Percentiles rank a stretch among this genome's conserved stretches.
phyloP scores from a whole-genome alignment of 805 yeast genomes.

The Ogataea philodendri region DNA sequence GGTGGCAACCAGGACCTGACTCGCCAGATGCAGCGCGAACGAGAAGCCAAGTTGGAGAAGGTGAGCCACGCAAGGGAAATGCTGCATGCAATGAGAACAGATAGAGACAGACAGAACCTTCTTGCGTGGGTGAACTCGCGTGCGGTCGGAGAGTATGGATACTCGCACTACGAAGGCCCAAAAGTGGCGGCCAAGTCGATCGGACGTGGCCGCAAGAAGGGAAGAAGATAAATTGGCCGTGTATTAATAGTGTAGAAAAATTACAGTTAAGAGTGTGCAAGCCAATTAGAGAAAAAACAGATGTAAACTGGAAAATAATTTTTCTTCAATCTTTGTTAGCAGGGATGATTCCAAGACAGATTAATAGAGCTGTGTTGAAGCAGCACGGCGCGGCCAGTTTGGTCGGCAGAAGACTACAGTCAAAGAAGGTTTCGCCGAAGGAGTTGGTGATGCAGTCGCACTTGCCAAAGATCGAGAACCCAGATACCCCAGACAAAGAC shows the following conservation, averaged over 20 bases:
- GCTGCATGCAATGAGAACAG: slow-evolving; percentile 36
- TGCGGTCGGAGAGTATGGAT: slow-evolving; percentile 51
- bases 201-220: slow-evolving; percentile 21
- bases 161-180: slow-evolving; percentile 55
- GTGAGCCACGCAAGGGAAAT: slow-evolving; percentile 27
- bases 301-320: slow-evolving; percentile 11
- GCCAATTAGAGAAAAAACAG: slow-evolving; percentile 12
- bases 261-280: slow-evolving; percentile 4
- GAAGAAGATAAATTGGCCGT: slow-evolving; percentile 16
- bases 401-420: slow-evolving; percentile 9
- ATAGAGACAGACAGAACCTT: slow-evolving; percentile 45
- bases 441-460: slow-evolving; percentile 33
- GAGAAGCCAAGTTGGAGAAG: slow-evolving; percentile 30
- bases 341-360: slow-evolving; percentile 14
- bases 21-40: slow-evolving; percentile 34
- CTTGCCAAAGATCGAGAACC: slow-evolving; percentile 36
- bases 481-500: slow-evolving; percentile 36
- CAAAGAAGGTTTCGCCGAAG: slow-evolving; percentile 24
- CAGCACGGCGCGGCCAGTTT: neutral
- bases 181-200: slow-evolving; percentile 17
- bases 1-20: slow-evolving; percentile 36
- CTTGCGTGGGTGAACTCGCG: slow-evolving; percentile 61
- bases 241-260: slow-evolving; percentile 8
- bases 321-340: slow-evolving; percentile 1
- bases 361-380: slow-evolving; percentile 1